A percentile compares a stretch with the other conserved stretches of the same genome.
Evolutionary conservation across 2,329 filamentous ascomycete genomes (phyloP).

Genomic region (Pseudocercospora cruenta): DNA sequence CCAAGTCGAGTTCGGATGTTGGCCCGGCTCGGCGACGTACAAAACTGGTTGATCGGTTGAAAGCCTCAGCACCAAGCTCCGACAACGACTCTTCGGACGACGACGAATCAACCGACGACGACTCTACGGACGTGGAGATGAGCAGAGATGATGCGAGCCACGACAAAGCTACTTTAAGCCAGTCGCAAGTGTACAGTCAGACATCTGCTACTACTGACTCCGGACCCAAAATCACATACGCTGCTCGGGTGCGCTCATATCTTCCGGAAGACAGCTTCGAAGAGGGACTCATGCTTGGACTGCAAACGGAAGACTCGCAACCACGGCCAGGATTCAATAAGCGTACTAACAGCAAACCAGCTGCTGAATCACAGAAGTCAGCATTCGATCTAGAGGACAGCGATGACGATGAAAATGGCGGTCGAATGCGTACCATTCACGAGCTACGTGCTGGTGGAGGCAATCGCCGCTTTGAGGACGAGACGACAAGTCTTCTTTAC

Average conservation of each 20-base stretch:
- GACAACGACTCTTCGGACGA: constrained; percentile 27
- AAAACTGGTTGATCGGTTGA: constrained; percentile 40
- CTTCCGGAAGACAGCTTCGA: constrained; percentile 57
- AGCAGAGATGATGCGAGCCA: constrained; percentile 16
- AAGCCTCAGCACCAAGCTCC: constrained; percentile 33
- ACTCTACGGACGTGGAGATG: constrained; percentile 26
- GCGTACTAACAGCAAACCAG: constrained; percentile 19
- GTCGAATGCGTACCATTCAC: constrained; percentile 60
- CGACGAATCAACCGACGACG: constrained; percentile 24
- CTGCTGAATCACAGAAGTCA: constrained; percentile 31
- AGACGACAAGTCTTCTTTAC: constrained; percentile 60
- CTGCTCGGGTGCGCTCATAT: constrained; percentile 60
- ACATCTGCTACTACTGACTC: constrained; percentile 16
- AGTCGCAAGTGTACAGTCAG: constrained; percentile 24
- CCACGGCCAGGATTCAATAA: constrained; percentile 14
- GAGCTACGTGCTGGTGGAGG: constrained; percentile 63
- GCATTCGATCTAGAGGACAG: constrained; percentile 49
- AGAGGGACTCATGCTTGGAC: constrained; percentile 36
- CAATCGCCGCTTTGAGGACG: constrained; percentile 59
- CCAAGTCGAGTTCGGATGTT: constrained; percentile 33
- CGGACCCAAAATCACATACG: constrained; percentile 59
- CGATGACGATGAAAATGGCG: constrained; percentile 47
- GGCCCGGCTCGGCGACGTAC: constrained; percentile 27
- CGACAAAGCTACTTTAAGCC: constrained; percentile 7
- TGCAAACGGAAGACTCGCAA: constrained; percentile 35